Conservation (phyloP, 129 eudicot species). For the Pseudognaphalium luteoalbum region DNA sequence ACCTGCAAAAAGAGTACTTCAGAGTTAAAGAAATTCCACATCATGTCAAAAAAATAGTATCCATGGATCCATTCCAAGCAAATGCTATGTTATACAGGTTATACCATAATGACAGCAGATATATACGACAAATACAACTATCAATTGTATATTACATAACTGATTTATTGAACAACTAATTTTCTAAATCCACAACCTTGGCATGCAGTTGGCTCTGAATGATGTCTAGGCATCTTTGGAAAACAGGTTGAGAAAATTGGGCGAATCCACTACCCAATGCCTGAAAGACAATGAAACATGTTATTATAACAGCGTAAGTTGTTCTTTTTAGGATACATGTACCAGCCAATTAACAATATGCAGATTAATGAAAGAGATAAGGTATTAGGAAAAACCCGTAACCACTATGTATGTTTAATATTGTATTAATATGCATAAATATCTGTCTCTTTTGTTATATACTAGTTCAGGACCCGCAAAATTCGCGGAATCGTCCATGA, state of each 20-base stretch:
- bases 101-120: neutral
- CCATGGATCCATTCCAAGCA: neutral
- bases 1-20: constrained; percentile 46
- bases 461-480: too few relatives aligned
- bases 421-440: neutral
- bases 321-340: neutral
- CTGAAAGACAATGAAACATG: constrained; percentile 46
- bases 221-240: constrained; percentile 93
- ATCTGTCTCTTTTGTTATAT: neutral
- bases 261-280: constrained; percentile 88
- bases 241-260: constrained; percentile 91
- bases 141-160: constrained; percentile 9
- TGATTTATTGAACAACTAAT: constrained; percentile 7
- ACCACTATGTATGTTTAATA: neutral
- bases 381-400: neutral
- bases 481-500: too few relatives aligned
- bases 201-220: constrained; percentile 88
- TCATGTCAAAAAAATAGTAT: neutral
- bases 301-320: too few relatives aligned
- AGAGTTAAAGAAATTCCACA: neutral
- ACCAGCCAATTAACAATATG: neutral
- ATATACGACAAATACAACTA: neutral
- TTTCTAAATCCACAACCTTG: constrained; percentile 51
- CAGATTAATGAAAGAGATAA: neutral
- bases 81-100: neutral